Base-by-base conservation (phyloP, 176 grass and related monocot genomes). In the Cenchrus fungigraminus region DNA sequence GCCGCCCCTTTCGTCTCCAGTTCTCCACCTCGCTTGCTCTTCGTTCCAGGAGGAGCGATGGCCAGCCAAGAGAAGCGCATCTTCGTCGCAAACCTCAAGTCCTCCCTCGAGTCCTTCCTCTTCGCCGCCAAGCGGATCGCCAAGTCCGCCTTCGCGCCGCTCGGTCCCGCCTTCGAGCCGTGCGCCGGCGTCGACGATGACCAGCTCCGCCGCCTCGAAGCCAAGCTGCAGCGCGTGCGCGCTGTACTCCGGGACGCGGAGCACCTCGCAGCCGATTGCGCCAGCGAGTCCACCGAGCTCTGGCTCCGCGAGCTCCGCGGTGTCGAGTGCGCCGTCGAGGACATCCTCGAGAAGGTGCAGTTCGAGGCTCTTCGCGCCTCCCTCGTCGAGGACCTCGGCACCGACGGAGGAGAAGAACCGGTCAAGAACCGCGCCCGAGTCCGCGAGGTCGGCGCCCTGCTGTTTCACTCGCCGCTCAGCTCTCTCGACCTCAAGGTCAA, bases 341-440 rank as follows among this genome's bases (percentile, higher is more conserved):
- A 46, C 45, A 46, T 46, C 45, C 45, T 46, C 45, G 45, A 46
- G 45, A 46, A 46, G 45, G 45, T 46, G 45, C 45, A 60, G 67
- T 86, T 86, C 66, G 74, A 86, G 64, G 53, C 76, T 55, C 34
- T 86, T 32, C 84, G 84, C 66, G 40, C 53, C 65, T 71, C 62
- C 53, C 65, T 79, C 50, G 46, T 87, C 54, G 77, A 87, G 13
- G 76, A 81, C 28, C 68, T 87, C 14, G 58, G 28, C 60, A 6
- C 28, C 61, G 62, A 63, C 46, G 76, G 44, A 37, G 20, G 5
- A 19, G 14, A 11, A 14, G 49, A 37, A 2, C 60, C 29, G 65
- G 34, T 49, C 47, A 86, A 86, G 65, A 81, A 55, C 9, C 15
- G 47, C 49, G 63, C 31, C 64, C 40, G 65, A 6, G 16, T 62